Evolutionary conservation across 768 basidiomycete genomes (phyloP).

Genomic region (Mycena galopus): DNA sequence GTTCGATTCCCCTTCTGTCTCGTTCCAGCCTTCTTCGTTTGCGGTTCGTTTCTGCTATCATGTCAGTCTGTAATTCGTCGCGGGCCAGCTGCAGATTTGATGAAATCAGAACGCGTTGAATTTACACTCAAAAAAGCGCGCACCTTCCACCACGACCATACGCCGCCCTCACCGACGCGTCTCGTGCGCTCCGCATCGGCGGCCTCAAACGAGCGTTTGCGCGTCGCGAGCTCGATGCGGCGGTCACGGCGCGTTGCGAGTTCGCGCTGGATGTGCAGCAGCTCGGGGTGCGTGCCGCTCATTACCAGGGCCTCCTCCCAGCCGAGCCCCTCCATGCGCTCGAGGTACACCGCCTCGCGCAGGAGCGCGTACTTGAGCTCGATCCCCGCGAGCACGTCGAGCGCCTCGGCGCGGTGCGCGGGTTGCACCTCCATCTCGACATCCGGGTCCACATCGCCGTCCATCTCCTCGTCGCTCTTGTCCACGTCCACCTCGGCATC

Average conservation of each 20-base stretch:
- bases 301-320: slow-evolving; percentile 89
- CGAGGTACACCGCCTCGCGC: slow-evolving; percentile 89
- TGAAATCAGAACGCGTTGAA: slow-evolving; percentile 9
- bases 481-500: slow-evolving; percentile 47
- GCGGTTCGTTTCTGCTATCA: slow-evolving; percentile 91
- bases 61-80: slow-evolving; percentile 85
- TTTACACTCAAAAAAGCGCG: slow-evolving; percentile 35
- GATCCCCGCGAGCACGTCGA: slow-evolving; percentile 89
- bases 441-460: slow-evolving; percentile 62
- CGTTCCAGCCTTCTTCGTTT: slow-evolving; percentile 89
- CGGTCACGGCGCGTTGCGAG: slow-evolving; percentile 84
- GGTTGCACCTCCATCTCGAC: slow-evolving; percentile 81
- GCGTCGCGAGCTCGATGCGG: slow-evolving; percentile 83
- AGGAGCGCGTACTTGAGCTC: slow-evolving; percentile 94
- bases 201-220: slow-evolving; percentile 77
- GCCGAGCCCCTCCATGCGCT: slow-evolving; percentile 92
- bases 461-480: slow-evolving; percentile 45
- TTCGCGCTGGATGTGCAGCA: slow-evolving; percentile 84
- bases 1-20: slow-evolving; percentile 83
- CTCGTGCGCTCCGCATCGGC: slow-evolving; percentile 60
- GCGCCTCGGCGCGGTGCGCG: slow-evolving; percentile 86
- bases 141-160: slow-evolving; percentile 96
- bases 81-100: slow-evolving; percentile 71
- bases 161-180: slow-evolving; percentile 77
- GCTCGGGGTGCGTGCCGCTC: slow-evolving; percentile 87